Conservation (phyloP, 2,329 filamentous ascomycete genomes). For the Dissoconium aciculare region DNA sequence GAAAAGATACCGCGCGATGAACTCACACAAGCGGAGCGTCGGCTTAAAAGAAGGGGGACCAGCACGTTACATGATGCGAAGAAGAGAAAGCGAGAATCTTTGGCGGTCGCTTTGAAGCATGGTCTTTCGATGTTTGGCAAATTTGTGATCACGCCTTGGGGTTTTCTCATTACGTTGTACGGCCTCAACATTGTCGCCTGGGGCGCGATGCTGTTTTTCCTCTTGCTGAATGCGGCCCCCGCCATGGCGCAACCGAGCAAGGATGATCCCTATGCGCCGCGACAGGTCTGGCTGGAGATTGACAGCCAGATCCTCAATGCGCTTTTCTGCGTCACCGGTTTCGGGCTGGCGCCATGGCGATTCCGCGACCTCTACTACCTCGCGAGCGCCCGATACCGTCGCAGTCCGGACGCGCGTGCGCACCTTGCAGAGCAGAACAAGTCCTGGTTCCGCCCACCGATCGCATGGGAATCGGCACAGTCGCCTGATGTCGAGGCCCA, state of each 20-base stretch:
- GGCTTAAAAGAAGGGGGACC: neutral
- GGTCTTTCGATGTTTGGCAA: conserved; percentile 2
- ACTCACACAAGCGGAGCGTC: neutral
- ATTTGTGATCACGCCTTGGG: conserved; percentile 48
- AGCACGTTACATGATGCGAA: neutral
- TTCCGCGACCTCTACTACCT: conserved; percentile 63
- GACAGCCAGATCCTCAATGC: conserved; percentile 67
- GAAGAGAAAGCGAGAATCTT: neutral
- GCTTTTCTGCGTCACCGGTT: conserved; percentile 69
- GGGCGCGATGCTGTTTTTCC: conserved; percentile 73
- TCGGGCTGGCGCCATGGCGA: conserved; percentile 68
- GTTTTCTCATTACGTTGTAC: conserved; percentile 61
- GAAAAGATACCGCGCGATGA: neutral
- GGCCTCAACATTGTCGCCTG: conserved; percentile 66
- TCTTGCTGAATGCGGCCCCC: conserved; percentile 56
- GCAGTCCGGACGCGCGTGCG: conserved; percentile 40
- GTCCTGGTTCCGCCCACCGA: conserved; percentile 4
- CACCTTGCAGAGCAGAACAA: conserved; percentile 4
- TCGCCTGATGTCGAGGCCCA: conserved; percentile 29
- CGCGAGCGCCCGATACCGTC: conserved; percentile 42
- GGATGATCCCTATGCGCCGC: conserved; percentile 37
- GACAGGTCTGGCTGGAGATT: conserved; percentile 64
- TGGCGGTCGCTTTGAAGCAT: conserved; percentile 1
- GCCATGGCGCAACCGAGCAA: conserved; percentile 49
- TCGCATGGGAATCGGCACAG: neutral